Evolutionary conservation across 176 grass and related monocot genomes (phyloP), one percentile per base, ranked within the genome.

Genomic region (Elymus sibiricus): DNA sequence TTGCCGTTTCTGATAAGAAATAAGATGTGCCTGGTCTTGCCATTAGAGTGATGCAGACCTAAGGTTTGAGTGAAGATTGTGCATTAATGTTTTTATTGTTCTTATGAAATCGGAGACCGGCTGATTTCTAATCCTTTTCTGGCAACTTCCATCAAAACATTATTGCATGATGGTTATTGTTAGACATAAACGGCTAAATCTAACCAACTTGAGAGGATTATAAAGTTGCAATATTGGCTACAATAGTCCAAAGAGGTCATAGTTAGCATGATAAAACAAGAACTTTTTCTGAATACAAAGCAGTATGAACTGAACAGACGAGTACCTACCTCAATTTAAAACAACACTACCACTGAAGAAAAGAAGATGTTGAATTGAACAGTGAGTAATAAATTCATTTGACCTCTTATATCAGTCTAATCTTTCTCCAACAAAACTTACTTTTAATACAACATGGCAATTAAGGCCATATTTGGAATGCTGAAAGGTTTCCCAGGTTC

Each of bases 1-100:
- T 73, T 64, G 59, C 82, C 39, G 49, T 76, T 84, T 76, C 56
- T 55, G 61, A 68, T 56, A 28, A 37, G 21, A 73, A 87, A 87
- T 87, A 43, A 83, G 37, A 42, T 37, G 59, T 74, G 55, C 49
- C 73, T 49, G 17, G 22, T 64, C 40, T 82, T 55, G 43, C 51
- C 64, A 25, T 34, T 69, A 67, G 21, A 82, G 47, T 49, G 21
- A 68, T 70, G 43, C 58, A 7, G 2, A 27, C 14, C 43, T 29
- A 75, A 75, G 27, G 43, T 75, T 74, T 75, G 72, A 75, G 72
- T 76, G 43, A 76, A 73, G 70, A 73, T 31, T 76, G 10, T 76
- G 72, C 27, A 29, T 29, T 75, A 75, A 70, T 49, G 43, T 76
- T 17, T 34, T 39, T 51, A 49, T 24, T 40, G 34, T 72, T 72